A percentile compares a stretch with the other conserved stretches of the same genome.
Conservation (phyloP, 768 basidiomycete genomes). For the Kwoniella bestiolae region DNA sequence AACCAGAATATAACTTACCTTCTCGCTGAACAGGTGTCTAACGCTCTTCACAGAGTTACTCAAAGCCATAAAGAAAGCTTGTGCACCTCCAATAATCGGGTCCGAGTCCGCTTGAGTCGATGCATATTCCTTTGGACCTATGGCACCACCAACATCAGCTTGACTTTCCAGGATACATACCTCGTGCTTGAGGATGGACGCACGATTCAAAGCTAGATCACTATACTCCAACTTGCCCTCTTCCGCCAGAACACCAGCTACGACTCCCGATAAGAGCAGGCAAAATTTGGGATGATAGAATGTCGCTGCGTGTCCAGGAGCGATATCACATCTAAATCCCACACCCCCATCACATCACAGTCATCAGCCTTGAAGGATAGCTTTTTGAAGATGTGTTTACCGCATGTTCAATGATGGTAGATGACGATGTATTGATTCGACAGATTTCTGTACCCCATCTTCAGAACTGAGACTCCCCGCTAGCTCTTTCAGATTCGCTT, state of each 20-base stretch:
- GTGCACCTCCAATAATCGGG: conserved; percentile 63
- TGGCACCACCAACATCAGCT: conserved; percentile 59
- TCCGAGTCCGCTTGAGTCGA: conserved; percentile 59
- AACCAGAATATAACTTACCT: not conserved
- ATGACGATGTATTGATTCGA: conserved; percentile 65
- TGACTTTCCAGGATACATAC: not conserved
- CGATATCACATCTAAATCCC: conserved; percentile 63
- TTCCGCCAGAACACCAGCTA: conserved; percentile 62
- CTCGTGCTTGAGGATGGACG: conserved; percentile 28
- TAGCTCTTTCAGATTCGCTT: conserved; percentile 61
- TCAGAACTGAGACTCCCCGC: conserved; percentile 63
- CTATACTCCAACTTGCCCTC: conserved; percentile 60
- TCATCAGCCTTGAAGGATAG: not conserved
- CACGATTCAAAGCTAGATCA: conserved; percentile 62
- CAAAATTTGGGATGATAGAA: conserved; percentile 65
- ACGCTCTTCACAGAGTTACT: conserved; percentile 60
- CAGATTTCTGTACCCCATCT: conserved; percentile 35
- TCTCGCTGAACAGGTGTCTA: conserved; percentile 1
- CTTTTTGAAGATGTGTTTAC: conserved; percentile 33
- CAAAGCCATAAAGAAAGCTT: conserved; percentile 60
- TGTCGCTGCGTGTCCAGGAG: conserved; percentile 62
- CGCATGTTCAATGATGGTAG: conserved; percentile 67
- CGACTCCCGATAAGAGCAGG: conserved; percentile 64
- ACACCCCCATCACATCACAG: not conserved
- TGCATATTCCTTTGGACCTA: conserved; percentile 62